Conservation (phyloP, 2,329 filamentous ascomycete genomes). For the Phialophora macrospora region DNA sequence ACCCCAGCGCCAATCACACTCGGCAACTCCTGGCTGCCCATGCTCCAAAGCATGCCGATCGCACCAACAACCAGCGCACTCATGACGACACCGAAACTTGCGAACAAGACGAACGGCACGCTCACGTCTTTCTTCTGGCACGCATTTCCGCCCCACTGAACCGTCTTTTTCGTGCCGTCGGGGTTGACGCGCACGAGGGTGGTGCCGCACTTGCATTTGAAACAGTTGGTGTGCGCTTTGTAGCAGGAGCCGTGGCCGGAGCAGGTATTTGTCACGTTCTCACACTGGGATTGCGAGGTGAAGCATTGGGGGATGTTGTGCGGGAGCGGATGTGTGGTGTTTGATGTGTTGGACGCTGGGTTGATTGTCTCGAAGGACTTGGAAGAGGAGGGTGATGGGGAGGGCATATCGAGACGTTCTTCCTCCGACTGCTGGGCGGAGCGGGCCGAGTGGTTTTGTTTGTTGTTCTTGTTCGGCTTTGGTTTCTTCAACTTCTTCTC, state of each 20-base stretch:
- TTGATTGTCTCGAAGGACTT: slow-evolving; percentile 45
- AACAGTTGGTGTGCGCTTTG: slow-evolving; percentile 73
- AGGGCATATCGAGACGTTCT: slow-evolving; percentile 41
- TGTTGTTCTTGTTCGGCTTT: slow-evolving; percentile 29
- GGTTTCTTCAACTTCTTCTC: slow-evolving; percentile 18
- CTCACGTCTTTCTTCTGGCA: slow-evolving; percentile 94
- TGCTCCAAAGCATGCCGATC: slow-evolving; percentile 77
- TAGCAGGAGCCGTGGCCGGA: slow-evolving; percentile 79
- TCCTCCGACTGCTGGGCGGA: slow-evolving; percentile 28
- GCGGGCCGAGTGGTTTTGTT: slow-evolving; percentile 27
- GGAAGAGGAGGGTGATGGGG: slow-evolving; percentile 43
- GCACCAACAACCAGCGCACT: slow-evolving; percentile 70
- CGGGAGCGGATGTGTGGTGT: slow-evolving; percentile 44
- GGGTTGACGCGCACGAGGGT: slow-evolving; percentile 57
- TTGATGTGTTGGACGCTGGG: slow-evolving; percentile 41
- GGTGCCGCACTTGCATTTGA: slow-evolving; percentile 73
- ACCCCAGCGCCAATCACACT: slow-evolving; percentile 97
- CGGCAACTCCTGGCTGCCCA: slow-evolving; percentile 85
- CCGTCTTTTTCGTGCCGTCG: slow-evolving; percentile 63
- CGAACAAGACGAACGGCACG: slow-evolving; percentile 84
- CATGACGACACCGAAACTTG: slow-evolving; percentile 72
- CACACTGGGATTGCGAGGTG: slow-evolving; percentile 69
- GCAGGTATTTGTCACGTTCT: slow-evolving; percentile 74
- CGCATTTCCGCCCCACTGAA: slow-evolving; percentile 79
- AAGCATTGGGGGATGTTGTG: slow-evolving; percentile 74